Base-by-base conservation (phyloP, 1,284 basidiomycete genomes). In the Ceratobasidium sp. region DNA sequence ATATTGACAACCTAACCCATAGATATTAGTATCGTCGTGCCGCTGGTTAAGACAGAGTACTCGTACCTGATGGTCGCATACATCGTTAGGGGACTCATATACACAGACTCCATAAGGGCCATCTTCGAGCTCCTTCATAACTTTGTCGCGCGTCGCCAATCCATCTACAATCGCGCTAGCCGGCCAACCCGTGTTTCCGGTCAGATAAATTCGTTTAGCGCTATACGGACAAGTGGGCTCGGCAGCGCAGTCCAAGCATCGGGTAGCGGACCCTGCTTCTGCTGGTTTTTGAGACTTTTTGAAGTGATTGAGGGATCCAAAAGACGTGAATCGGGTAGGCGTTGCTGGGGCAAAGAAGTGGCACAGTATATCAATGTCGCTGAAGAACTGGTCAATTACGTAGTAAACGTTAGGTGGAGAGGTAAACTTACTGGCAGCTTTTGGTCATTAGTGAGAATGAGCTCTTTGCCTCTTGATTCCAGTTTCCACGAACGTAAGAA, bases 401-500 rank as follows among this genome's bases (percentile, higher is more conserved):
- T 65, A 39, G 49, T 69, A 65, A 11, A 49, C 63, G 2, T 56
- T 68, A 75, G 26, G 23, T 23, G 37, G 5, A 33, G 31, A 33
- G 8, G 63, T 23, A 45, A n/a, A 81, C 85, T 56, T 80, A 94
- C 93, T 96, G 94, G 88, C 92, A 96, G 80, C 90, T 91, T 86
- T 96, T 96, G 13, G 94, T 91, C 91, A 96, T 91, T 63, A 96
- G 87, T 11, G 92, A 90, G 82, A 96, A 96, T 26, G 90, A 91
- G 79, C 92, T 91, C 10, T 88, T 85, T 1, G 85, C 83, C 82
- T 96, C 92, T 54, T 86, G 89, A 8, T 85, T 83, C 94, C 94
- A 96, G 81, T 91, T 91, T 8, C 94, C 94, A 49, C 94, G 89
- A 47, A 96, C 93, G 80, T 89, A 95, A 0, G 92, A 93, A 83